Evolutionary conservation across 2,329 filamentous ascomycete species (phyloP).

Genomic region (Epichloe uncinata): DNA sequence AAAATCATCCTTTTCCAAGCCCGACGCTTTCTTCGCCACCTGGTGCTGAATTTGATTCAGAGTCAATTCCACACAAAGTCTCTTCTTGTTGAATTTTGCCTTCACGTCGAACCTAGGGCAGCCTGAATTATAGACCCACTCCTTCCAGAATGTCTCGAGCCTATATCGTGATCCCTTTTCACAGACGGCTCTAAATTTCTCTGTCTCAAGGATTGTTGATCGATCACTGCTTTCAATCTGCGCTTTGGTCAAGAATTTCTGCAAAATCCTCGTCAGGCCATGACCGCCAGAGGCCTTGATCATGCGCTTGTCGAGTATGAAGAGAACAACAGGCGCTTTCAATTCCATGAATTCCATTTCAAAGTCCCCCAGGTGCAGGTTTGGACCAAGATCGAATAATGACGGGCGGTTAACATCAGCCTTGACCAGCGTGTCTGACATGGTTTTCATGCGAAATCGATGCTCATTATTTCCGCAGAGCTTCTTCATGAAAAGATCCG

Average conservation of each 20-base stretch:
- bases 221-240: constrained; percentile 49
- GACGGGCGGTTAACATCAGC: constrained; percentile 73
- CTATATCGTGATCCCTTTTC: constrained; percentile 82
- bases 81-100: constrained; percentile 95
- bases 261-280: constrained; percentile 75
- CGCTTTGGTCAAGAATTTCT: constrained; percentile 72
- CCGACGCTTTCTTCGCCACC: constrained; percentile 22
- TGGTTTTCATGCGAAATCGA: constrained; percentile 73
- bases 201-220: constrained; percentile 61
- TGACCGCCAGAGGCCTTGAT: constrained; percentile 73
- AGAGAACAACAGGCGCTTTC: constrained; percentile 83
- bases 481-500: constrained; percentile 80
- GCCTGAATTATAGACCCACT: constrained; percentile 82
- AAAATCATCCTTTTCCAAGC: constrained; percentile 66
- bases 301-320: constrained; percentile 83
- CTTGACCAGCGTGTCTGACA: constrained; percentile 70
- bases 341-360: constrained; percentile 82
- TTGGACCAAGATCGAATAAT: constrained; percentile 64
- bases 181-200: constrained; percentile 68
- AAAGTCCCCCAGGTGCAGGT: constrained; percentile 67
- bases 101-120: constrained; percentile 79
- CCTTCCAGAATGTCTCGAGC: constrained; percentile 80
- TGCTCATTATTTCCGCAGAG: constrained; percentile 94
- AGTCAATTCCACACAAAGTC: constrained; percentile 82
- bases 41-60: constrained; percentile 62